Conservation (phyloP, 306 rosid genomes). For the Ammopiptanthus mongolicus region DNA sequence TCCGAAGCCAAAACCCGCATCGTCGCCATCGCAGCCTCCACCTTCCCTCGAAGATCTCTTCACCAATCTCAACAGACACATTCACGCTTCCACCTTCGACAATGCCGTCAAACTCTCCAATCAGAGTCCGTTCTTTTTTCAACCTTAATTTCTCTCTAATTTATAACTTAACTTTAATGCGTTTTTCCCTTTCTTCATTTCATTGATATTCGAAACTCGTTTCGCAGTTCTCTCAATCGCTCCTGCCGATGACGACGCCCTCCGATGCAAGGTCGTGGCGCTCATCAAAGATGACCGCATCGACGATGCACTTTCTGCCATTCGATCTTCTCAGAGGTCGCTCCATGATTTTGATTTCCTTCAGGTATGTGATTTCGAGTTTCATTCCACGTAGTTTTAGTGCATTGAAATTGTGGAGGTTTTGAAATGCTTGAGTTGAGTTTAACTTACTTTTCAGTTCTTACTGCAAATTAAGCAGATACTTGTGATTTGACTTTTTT, state of each 20-base stretch:
- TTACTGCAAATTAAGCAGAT: not conserved
- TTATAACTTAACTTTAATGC: not conserved
- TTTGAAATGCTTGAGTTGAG: not conserved
- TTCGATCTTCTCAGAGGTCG: slow-evolving; percentile 43
- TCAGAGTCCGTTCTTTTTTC: slow-evolving; percentile 54
- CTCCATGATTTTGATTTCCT: slow-evolving; percentile 59
- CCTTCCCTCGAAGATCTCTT: slow-evolving; percentile 87
- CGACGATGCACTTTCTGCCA: slow-evolving; percentile 55
- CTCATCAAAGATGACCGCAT: slow-evolving; percentile 62
- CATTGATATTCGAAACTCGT: not conserved
- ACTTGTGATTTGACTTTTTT: too few species aligned
- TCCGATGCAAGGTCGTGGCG: slow-evolving; percentile 83
- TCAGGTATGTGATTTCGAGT: slow-evolving; percentile 37
- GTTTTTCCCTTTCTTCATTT: not conserved
- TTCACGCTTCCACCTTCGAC: slow-evolving; percentile 51
- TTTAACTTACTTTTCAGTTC: not conserved
- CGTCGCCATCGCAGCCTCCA: slow-evolving; percentile 46
- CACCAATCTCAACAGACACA: slow-evolving; percentile 62
- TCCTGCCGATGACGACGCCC: slow-evolving; percentile 76
- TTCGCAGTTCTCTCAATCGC: slow-evolving; percentile 62
- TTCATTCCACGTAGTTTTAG: not conserved
- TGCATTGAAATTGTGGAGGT: not conserved
- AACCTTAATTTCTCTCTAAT: too few species aligned
- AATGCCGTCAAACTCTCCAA: slow-evolving; percentile 77
- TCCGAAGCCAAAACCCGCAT: slow-evolving; percentile 63